A percentile compares a stretch with the other conserved stretches of the same genome.
Conservation (phyloP, 2,329 filamentous ascomycete species). For the Intubia oerlemansii region DNA sequence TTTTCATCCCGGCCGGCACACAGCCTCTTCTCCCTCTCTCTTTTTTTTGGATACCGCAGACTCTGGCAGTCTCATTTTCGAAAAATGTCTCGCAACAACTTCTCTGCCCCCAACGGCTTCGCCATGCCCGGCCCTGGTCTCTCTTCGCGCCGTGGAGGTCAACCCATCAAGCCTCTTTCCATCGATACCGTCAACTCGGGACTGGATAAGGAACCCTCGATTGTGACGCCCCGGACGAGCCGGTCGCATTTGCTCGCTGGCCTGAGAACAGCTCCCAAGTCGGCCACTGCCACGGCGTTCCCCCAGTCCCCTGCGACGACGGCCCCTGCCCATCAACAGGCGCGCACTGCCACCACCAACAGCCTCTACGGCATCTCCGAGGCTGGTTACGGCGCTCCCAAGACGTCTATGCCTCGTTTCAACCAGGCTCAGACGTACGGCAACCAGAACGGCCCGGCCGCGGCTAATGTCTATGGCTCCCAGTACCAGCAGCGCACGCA, state of each 20-base stretch:
- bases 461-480: constrained; percentile 1
- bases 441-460: constrained; percentile 5
- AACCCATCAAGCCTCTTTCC: constrained; percentile 76
- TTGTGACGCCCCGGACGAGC: constrained; percentile 75
- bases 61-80: constrained; percentile 80
- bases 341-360: constrained; percentile 19
- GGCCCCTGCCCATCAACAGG: constrained; percentile 17
- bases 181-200: constrained; percentile 52
- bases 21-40: background rate
- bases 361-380: constrained; percentile 24
- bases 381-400: constrained; percentile 25
- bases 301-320: constrained; percentile 19
- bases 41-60: no score
- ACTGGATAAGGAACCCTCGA: constrained; percentile 43
- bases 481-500: constrained; percentile 10
- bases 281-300: constrained; percentile 48
- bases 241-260: constrained; percentile 87
- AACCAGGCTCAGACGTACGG: constrained; percentile 11
- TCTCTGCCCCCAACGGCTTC: constrained; percentile 48
- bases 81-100: constrained; percentile 73
- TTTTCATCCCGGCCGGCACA: background rate
- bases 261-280: constrained; percentile 83
- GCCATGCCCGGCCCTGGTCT: constrained; percentile 61
- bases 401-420: constrained; percentile 30
- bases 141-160: constrained; percentile 63